These are phyloP conservation scores for Ceriops zippeliana DNA, from an alignment of 345 rosid genomes.

Conservation along the genomic window DNA sequence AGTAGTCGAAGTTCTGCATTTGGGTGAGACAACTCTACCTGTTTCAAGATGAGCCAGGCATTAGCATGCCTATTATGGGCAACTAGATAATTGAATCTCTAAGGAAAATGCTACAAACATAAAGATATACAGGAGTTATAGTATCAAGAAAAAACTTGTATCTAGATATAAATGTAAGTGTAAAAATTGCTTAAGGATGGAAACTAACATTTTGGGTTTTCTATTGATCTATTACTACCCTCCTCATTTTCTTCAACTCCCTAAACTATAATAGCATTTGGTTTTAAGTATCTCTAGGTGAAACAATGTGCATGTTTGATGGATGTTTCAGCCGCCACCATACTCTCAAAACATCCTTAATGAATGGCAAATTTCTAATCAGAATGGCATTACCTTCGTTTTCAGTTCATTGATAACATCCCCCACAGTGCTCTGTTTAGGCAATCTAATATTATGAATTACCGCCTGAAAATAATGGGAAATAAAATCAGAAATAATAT, in stretches of 20 bases:
- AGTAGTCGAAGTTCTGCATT: conserved; percentile 88
- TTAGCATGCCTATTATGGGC: neutral
- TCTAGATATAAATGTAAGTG: neutral
- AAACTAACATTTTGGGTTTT: neutral
- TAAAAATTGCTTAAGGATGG: neutral
- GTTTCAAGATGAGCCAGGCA: conserved; percentile 23
- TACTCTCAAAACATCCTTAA: neutral
- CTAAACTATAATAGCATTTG: neutral
- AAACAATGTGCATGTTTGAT: neutral
- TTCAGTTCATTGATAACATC: conserved; percentile 89
- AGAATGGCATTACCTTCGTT: conserved; percentile 51
- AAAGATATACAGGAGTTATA: neutral
- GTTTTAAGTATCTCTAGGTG: neutral
- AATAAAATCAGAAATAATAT: conserved; percentile 14
- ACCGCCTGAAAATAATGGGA: conserved; percentile 52
- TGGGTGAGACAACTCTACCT: conserved; percentile 92
- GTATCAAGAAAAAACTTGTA: neutral
- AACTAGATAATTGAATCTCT: neutral
- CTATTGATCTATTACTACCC: too few relatives aligned
- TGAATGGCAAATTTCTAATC: neutral
- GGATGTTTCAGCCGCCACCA: neutral
- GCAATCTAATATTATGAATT: conserved; percentile 79
- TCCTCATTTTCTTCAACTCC: too few relatives aligned
- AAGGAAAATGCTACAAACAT: neutral
- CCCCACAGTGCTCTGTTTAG: conserved; percentile 87